Evolutionary conservation across 2,329 filamentous ascomycete species (phyloP).

Genomic region (Didymella arachidicola): DNA sequence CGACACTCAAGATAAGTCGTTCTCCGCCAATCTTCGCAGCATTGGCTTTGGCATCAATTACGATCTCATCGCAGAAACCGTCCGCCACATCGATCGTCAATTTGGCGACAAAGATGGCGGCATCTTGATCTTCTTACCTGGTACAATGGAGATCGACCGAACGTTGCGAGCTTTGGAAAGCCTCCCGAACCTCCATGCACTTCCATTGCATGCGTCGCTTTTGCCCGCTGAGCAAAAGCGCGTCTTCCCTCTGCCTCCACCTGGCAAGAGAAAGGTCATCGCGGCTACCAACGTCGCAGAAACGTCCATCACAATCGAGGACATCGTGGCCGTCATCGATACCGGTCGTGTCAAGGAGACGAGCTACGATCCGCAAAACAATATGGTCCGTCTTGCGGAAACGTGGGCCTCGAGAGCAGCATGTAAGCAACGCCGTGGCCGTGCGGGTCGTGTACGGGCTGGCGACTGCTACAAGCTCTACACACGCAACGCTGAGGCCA

Average conservation of each 20-base stretch:
- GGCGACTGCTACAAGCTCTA: constrained; percentile 96
- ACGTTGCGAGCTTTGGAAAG: constrained; percentile 73
- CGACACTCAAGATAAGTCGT: constrained; percentile 57
- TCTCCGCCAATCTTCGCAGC: constrained; percentile 53
- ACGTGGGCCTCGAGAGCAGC: constrained; percentile 94
- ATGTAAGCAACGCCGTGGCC: constrained; percentile 91
- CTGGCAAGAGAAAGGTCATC: constrained; percentile 87
- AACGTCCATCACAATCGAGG: constrained; percentile 97
- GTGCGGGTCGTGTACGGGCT: constrained; percentile 89
- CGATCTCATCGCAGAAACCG: constrained; percentile 79
- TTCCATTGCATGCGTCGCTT: constrained; percentile 91
- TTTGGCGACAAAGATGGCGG: constrained; percentile 78
- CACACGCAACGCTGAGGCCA: constrained; percentile 80
- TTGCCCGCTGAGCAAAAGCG: constrained; percentile 86
- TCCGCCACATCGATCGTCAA: constrained; percentile 80
- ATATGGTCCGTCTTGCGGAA: constrained; percentile 93
- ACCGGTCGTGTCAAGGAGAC: constrained; percentile 96
- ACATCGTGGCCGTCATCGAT: constrained; percentile 95
- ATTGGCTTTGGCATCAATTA: constrained; percentile 87
- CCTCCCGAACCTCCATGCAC: constrained; percentile 74
- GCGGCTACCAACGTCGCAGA: constrained; percentile 97
- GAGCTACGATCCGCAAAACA: constrained; percentile 87
- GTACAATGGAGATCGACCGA: constrained; percentile 88
- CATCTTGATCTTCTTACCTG: constrained; percentile 94
- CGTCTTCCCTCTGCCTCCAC: constrained; percentile 80